These are phyloP conservation scores for Talaromyces sp. DNA, from an alignment of 2,329 filamentous ascomycete species.

Conservation along the genomic window DNA sequence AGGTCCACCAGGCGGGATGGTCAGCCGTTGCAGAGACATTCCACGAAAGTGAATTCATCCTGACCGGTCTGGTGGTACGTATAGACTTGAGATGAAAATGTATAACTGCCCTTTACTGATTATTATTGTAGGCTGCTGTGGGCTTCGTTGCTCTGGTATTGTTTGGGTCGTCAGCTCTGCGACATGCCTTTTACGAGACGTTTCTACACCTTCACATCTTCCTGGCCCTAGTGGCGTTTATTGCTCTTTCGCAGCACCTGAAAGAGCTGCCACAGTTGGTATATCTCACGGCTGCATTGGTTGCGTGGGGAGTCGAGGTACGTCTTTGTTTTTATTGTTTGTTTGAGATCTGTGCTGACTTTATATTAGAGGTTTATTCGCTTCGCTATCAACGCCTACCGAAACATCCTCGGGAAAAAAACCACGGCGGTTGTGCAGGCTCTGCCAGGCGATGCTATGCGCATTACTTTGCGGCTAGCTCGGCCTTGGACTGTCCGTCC, in stretches of 20 bases:
- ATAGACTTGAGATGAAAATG: background rate
- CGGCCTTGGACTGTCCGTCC: constrained; percentile 62
- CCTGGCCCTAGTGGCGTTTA: constrained; percentile 63
- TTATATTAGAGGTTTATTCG: constrained; percentile 51
- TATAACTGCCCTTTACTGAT: constrained; percentile 10
- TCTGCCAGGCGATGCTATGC: constrained; percentile 64
- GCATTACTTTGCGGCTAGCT: constrained; percentile 66
- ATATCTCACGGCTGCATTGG: constrained; percentile 69
- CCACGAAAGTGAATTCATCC: constrained; percentile 28
- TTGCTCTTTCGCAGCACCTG: constrained; percentile 74
- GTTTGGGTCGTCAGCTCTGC: constrained; percentile 69
- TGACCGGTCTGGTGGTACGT: constrained; percentile 43
- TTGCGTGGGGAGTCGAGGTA: constrained; percentile 71
- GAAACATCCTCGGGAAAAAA: constrained; percentile 56
- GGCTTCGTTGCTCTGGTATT: constrained; percentile 64
- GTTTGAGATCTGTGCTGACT: constrained; percentile 4
- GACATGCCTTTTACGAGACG: constrained; percentile 95
- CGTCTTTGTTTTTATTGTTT: background rate
- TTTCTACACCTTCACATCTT: constrained; percentile 85
- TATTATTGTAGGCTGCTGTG: constrained; percentile 32
- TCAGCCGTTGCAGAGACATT: constrained; percentile 26
- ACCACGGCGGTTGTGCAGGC: constrained; percentile 64
- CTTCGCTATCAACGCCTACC: constrained; percentile 59
- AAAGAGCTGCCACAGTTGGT: constrained; percentile 64
- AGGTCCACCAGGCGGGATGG: constrained; percentile 45